A percentile compares a stretch with the other conserved stretches of the same genome.
These are phyloP conservation scores for Synchytrium microbalum DNA, from an alignment of 371 early-diverging fungal genomes.

Conservation along the genomic window DNA sequence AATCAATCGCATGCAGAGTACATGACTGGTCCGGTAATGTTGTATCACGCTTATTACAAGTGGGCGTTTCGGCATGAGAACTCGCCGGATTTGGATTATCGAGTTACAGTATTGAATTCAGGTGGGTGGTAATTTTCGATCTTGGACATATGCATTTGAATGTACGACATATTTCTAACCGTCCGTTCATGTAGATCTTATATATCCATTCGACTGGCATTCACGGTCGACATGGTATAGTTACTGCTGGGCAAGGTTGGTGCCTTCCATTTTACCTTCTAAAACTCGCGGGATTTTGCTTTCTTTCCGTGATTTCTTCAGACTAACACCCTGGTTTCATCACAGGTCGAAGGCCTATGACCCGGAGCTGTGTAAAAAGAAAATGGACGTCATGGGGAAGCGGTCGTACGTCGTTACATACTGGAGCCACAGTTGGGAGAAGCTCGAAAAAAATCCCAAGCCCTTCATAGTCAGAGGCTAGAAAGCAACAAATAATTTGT, in stretches of 20 bases:
- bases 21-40: constrained; percentile 19
- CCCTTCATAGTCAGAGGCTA: background rate
- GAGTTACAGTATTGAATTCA: background rate
- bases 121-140: too few species aligned
- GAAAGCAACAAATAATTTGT: too few species aligned
- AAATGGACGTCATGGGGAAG: background rate
- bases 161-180: too few species aligned
- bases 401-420: background rate
- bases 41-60: constrained; percentile 8
- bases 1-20: constrained; percentile 11
- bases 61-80: background rate
- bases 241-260: background rate
- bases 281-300: too few species aligned
- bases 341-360: background rate
- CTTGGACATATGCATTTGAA: too few species aligned
- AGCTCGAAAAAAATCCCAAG: background rate
- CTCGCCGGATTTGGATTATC: background rate
- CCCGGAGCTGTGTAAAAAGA: background rate
- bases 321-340: too few species aligned
- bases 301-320: too few species aligned
- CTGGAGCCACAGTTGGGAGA: background rate
- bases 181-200: background rate
- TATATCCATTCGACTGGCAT: background rate
- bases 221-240: background rate
- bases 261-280: too few species aligned